These are phyloP conservation scores for Chrysosporium keratinophilum DNA, from an alignment of 2,329 filamentous ascomycete species.

Conservation along the genomic window DNA sequence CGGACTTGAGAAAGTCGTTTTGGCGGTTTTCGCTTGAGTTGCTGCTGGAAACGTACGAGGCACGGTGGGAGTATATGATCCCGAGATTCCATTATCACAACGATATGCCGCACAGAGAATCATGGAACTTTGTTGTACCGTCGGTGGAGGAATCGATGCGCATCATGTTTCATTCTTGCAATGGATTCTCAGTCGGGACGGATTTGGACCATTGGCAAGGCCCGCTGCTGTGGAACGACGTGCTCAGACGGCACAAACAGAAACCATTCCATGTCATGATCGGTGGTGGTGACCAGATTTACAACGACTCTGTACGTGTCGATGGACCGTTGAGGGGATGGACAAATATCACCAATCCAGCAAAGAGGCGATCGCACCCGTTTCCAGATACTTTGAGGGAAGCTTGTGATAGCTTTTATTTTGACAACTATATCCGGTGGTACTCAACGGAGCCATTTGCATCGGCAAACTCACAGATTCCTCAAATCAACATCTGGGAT, in stretches of 20 bases:
- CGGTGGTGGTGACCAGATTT: slow-evolving; percentile 82
- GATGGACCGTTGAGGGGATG: slow-evolving; percentile 63
- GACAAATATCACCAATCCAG: slow-evolving; percentile 51
- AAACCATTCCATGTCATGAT: slow-evolving; percentile 61
- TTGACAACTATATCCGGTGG: slow-evolving; percentile 52
- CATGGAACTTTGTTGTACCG: slow-evolving; percentile 47
- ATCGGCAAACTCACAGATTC: slow-evolving; percentile 50
- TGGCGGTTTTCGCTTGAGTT: slow-evolving; percentile 49
- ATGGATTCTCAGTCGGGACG: slow-evolving; percentile 57
- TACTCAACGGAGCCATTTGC: slow-evolving; percentile 60
- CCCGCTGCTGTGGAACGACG: slow-evolving; percentile 54
- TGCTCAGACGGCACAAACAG: slow-evolving; percentile 49
- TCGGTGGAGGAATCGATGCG: slow-evolving; percentile 55
- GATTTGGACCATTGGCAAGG: slow-evolving; percentile 54
- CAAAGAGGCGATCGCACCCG: slow-evolving; percentile 48
- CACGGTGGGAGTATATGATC: slow-evolving; percentile 69
- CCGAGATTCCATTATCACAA: slow-evolving; percentile 53
- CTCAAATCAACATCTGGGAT: slow-evolving; percentile 58
- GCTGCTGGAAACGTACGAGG: slow-evolving; percentile 61
- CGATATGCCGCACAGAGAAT: slow-evolving; percentile 45
- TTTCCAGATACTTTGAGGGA: slow-evolving; percentile 56
- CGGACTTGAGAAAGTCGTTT: slow-evolving; percentile 50
- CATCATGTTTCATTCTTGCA: slow-evolving; percentile 60
- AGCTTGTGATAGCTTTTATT: slow-evolving; percentile 53
- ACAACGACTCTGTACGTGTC: slow-evolving; percentile 70